Evolutionary conservation across 2,329 filamentous ascomycete species (phyloP).

Genomic region (Metarhizium robertsii): DNA sequence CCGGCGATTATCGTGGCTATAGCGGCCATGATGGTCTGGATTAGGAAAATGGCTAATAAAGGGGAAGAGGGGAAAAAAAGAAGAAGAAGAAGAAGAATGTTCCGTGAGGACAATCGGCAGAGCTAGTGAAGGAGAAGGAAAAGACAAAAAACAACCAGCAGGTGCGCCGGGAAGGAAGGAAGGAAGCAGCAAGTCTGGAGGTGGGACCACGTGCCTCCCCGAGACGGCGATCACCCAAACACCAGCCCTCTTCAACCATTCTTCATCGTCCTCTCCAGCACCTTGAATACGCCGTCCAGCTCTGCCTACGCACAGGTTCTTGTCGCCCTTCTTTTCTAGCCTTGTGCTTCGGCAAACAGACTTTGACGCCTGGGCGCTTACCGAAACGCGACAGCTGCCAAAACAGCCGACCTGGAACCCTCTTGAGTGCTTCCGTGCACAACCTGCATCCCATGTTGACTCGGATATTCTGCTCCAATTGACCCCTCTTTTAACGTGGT

Average conservation of each 20-base stretch:
- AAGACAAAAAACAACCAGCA: too few relatives aligned
- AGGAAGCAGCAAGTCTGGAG: neutral
- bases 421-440: too few relatives aligned
- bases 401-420: neutral
- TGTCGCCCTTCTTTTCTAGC: too few relatives aligned
- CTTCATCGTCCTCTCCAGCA: neutral
- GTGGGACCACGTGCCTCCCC: neutral
- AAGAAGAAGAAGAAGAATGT: too few relatives aligned
- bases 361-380: neutral
- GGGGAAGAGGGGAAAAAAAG: neutral
- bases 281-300: too few relatives aligned
- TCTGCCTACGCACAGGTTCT: neutral
- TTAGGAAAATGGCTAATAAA: neutral
- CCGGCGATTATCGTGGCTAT: neutral
- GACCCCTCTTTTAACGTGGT: constrained; percentile 7
- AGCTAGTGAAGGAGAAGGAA: too few relatives aligned
- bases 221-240: neutral
- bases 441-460: neutral
- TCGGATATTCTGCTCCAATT: constrained; percentile 2
- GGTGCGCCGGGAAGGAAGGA: too few relatives aligned
- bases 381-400: constrained; percentile 1
- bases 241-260: neutral
- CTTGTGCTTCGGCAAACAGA: neutral
- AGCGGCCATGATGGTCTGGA: too few relatives aligned
- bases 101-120: too few relatives aligned